phyloP scores from a whole-genome alignment of 768 basidiomycete genomes.

The Leccinum variicolor region DNA sequence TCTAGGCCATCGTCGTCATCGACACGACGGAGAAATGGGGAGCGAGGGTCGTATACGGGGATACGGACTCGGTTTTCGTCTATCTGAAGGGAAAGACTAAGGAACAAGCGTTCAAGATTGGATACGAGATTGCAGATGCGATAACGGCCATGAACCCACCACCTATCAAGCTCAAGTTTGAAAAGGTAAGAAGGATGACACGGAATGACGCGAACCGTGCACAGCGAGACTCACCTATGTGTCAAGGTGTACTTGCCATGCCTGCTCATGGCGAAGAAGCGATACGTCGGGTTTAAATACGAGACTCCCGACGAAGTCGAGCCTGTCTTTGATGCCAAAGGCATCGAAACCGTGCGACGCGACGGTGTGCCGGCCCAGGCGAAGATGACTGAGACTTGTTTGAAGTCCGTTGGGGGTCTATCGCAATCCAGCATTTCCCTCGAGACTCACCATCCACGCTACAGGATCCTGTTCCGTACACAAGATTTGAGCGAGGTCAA shows the following conservation, averaged over 20 bases:
- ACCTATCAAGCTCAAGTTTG: slow-evolving; percentile 95
- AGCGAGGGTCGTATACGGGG: slow-evolving; percentile 92
- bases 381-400: slow-evolving; percentile 87
- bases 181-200: slow-evolving; percentile 60
- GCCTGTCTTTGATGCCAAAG: slow-evolving; percentile 92
- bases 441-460: neutral
- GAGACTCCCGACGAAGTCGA: slow-evolving; percentile 77
- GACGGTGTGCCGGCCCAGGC: slow-evolving; percentile 89
- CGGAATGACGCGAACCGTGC: neutral
- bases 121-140: slow-evolving; percentile 86
- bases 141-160: slow-evolving; percentile 85
- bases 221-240: neutral
- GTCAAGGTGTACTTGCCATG: slow-evolving; percentile 89
- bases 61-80: slow-evolving; percentile 95
- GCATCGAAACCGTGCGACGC: slow-evolving; percentile 93
- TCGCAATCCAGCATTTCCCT: neutral
- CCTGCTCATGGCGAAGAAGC: slow-evolving; percentile 95
- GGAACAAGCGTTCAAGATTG: slow-evolving; percentile 91
- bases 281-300: slow-evolving; percentile 97
- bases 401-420: slow-evolving; percentile 58
- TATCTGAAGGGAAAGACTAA: slow-evolving; percentile 87
- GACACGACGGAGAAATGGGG: slow-evolving; percentile 81
- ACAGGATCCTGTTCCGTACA: slow-evolving; percentile 86
- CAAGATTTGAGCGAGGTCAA: slow-evolving; percentile 90
- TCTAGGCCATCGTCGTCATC: slow-evolving; percentile 78